These are phyloP conservation scores for Letharia lupina DNA, from an alignment of 495 filamentous ascomycete genomes.

Conservation along the genomic window DNA sequence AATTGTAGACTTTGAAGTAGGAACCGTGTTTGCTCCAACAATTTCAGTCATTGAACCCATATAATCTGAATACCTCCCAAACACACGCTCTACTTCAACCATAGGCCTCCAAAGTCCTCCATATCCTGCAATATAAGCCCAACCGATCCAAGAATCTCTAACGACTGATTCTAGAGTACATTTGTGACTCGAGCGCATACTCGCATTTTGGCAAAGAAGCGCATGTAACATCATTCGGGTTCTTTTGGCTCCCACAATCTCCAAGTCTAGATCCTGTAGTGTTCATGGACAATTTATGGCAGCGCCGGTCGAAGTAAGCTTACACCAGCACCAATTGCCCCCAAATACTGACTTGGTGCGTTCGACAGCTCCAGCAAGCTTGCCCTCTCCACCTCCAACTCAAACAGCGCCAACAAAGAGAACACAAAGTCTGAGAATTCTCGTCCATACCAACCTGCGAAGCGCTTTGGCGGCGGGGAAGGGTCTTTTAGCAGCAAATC, in stretches of 20 bases:
- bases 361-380: slow-evolving; percentile 69
- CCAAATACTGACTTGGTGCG: slow-evolving; percentile 14
- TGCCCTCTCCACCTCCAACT: slow-evolving; percentile 66
- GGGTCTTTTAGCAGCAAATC: slow-evolving; percentile 67
- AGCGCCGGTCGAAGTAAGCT: slow-evolving; percentile 30
- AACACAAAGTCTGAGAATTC: slow-evolving; percentile 54
- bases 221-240: slow-evolving; percentile 6
- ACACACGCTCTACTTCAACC: neutral
- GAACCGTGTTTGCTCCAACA: neutral
- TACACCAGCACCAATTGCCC: neutral
- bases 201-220: slow-evolving; percentile 2
- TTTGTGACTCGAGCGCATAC: neutral
- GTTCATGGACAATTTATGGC: slow-evolving; percentile 30
- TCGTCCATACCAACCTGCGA: slow-evolving; percentile 53
- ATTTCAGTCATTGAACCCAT: neutral
- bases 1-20: slow-evolving; percentile 5
- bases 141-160: neutral
- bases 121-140: neutral
- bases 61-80: neutral
- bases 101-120: neutral
- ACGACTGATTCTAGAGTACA: neutral
- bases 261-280: neutral
- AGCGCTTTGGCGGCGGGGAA: slow-evolving; percentile 71
- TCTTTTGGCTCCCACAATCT: neutral
- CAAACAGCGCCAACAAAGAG: slow-evolving; percentile 50